Conservation (phyloP, 768 basidiomycete species). For the Cystofilobasidium capitatum region DNA sequence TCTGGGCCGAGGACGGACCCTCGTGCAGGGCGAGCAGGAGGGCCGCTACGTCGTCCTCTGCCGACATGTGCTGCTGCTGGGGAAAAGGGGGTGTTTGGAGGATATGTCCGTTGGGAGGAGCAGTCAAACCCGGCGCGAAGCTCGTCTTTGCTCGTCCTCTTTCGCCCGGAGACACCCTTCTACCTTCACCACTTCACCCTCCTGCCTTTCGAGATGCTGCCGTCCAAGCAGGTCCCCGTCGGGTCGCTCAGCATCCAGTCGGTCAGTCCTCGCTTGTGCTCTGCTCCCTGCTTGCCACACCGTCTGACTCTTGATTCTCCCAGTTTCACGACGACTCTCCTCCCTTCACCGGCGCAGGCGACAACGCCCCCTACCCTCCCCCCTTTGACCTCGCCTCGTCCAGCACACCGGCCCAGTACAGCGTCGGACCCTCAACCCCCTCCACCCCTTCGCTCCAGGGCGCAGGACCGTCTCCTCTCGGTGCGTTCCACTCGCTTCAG, state of each 20-base stretch:
- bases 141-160: neutral
- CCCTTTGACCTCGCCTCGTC: slow-evolving; percentile 16
- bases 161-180: neutral
- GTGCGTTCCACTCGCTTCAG: too few relatives aligned
- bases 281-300: neutral
- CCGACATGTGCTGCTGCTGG: neutral
- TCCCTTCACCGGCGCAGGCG: slow-evolving; percentile 25
- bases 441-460: neutral
- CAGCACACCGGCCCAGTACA: neutral
- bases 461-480: too few relatives aligned
- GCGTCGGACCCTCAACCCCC: neutral
- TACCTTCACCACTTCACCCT: neutral
- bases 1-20: neutral
- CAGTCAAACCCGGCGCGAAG: too few relatives aligned
- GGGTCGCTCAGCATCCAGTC: slow-evolving; percentile 17
- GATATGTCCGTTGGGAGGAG: too few relatives aligned
- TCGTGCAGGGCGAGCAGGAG: slow-evolving; percentile 17
- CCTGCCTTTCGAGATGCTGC: neutral
- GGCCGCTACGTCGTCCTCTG: slow-evolving; percentile 11
- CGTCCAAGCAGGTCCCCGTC: slow-evolving; percentile 9
- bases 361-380: slow-evolving; percentile 8
- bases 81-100: too few relatives aligned
- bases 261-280: neutral
- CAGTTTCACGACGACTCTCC: slow-evolving; percentile 32
- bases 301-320: slow-evolving; percentile 9